Percentiles rank a stretch among this genome's conserved stretches.
Evolutionary conservation across 2,329 filamentous ascomycete species (phyloP).

Genomic region (Elsinoe batatas): DNA sequence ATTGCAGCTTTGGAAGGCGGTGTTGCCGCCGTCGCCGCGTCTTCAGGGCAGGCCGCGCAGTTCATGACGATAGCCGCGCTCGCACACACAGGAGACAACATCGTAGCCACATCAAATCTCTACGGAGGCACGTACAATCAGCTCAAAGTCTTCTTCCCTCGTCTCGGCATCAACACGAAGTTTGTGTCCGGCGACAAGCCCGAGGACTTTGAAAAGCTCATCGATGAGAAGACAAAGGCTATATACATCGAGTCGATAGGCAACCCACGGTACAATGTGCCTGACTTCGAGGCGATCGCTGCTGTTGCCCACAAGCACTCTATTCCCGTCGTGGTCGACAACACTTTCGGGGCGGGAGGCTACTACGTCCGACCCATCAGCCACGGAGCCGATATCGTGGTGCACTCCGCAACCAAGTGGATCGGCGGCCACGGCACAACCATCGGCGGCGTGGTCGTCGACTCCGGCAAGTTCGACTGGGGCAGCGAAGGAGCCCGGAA

Average conservation of each 20-base stretch:
- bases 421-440: slow-evolving; percentile 93
- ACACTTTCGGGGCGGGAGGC: slow-evolving; percentile 89
- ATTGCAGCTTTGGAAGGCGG: slow-evolving; percentile 93
- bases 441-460: slow-evolving; percentile 75
- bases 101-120: slow-evolving; percentile 78
- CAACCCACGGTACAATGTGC: slow-evolving; percentile 87
- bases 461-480: slow-evolving; percentile 92
- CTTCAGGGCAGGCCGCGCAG: slow-evolving; percentile 83
- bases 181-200: slow-evolving; percentile 74
- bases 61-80: slow-evolving; percentile 82
- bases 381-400: slow-evolving; percentile 54
- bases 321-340: slow-evolving; percentile 61
- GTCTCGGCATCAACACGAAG: slow-evolving; percentile 80
- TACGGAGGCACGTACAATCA: slow-evolving; percentile 98
- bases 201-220: slow-evolving; percentile 67
- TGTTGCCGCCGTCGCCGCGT: slow-evolving; percentile 70
- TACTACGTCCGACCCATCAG: slow-evolving; percentile 81
- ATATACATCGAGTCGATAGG: slow-evolving; percentile 88
- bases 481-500: slow-evolving; percentile 46
- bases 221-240: slow-evolving; percentile 89
- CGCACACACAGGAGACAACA: slow-evolving; percentile 85
- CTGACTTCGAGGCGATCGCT: slow-evolving; percentile 78
- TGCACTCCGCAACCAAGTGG: slow-evolving; percentile 77
- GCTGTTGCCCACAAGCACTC: slow-evolving; percentile 63
- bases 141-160: slow-evolving; percentile 80